These are phyloP conservation scores for Yarrowia divulgata DNA, from an alignment of 805 yeast genomes.

Conservation along the genomic window DNA sequence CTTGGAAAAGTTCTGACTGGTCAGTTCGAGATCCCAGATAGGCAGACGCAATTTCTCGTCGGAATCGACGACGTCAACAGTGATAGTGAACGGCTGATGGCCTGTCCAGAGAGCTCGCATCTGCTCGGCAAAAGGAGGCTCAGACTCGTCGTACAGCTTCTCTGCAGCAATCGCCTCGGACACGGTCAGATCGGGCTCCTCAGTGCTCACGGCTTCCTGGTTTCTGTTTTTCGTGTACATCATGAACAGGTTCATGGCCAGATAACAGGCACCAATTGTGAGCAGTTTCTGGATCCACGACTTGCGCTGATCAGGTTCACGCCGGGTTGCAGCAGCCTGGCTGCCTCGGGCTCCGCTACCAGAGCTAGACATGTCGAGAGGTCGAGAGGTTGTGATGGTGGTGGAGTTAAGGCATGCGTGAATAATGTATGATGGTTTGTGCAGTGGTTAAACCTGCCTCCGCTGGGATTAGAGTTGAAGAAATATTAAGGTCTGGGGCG, in stretches of 20 bases:
- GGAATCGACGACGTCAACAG: neutral
- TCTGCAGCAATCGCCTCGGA: slow-evolving; percentile 19
- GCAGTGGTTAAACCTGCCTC: too few relatives aligned
- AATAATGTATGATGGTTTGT: slow-evolving; percentile 6
- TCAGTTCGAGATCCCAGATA: slow-evolving; percentile 14
- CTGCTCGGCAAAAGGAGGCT: slow-evolving; percentile 3
- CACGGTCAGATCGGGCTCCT: slow-evolving; percentile 25
- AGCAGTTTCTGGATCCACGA: slow-evolving; percentile 25
- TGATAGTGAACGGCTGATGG: slow-evolving; percentile 11
- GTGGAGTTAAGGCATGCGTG: neutral
- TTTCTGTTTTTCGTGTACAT: slow-evolving; percentile 2
- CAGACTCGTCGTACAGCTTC: slow-evolving; percentile 7
- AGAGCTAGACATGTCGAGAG: slow-evolving; percentile 1
- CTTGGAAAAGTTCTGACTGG: slow-evolving; percentile 11
- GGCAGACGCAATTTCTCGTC: slow-evolving; percentile 3
- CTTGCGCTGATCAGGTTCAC: slow-evolving; percentile 17
- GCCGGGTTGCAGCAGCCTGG: neutral
- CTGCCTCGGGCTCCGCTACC: neutral
- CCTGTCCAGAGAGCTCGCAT: slow-evolving; percentile 30
- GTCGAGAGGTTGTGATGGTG: slow-evolving; percentile 11
- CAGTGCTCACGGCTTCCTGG: neutral
- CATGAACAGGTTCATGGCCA: slow-evolving; percentile 22
- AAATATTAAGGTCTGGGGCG: too few relatives aligned
- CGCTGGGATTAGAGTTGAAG: too few relatives aligned
- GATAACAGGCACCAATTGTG: slow-evolving; percentile 13